phyloP scores from a whole-genome alignment of 352 stramenopile species.

The Halophytophthora polymorphica region DNA sequence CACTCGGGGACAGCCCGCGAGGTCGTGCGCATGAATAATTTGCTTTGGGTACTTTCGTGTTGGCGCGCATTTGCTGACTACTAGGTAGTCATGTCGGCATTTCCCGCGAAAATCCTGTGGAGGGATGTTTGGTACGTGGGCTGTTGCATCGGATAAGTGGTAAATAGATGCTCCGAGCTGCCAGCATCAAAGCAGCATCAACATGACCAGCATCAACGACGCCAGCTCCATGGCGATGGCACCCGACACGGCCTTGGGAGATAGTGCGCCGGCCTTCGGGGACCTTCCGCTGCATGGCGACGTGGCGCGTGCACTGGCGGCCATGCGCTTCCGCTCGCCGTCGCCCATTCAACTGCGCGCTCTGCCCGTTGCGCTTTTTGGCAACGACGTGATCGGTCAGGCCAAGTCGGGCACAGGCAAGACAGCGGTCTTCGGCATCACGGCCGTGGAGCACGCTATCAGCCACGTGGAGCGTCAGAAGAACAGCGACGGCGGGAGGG shows the following conservation, averaged over 20 bases:
- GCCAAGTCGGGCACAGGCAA: slow-evolving; percentile 85
- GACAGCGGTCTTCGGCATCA: slow-evolving; percentile 71
- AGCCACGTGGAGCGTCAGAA: slow-evolving; percentile 16
- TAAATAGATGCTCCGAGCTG: no score
- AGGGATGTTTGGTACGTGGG: no score
- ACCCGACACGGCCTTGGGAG: slow-evolving; percentile 13
- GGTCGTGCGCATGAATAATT: slow-evolving; percentile 11
- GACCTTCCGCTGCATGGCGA: slow-evolving; percentile 60
- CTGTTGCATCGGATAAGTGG: no score
- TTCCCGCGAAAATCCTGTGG: no score
- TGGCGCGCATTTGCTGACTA: no score
- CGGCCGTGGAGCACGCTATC: slow-evolving; percentile 65
- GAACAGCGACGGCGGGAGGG: background rate
- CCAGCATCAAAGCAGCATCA: no score
- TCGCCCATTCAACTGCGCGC: slow-evolving; percentile 73
- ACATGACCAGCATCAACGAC: no score
- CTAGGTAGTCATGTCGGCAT: no score
- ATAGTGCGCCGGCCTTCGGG: slow-evolving; percentile 38
- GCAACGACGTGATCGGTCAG: slow-evolving; percentile 77
- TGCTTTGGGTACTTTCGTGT: no score
- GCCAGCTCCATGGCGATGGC: slow-evolving; percentile 3
- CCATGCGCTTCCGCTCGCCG: slow-evolving; percentile 52
- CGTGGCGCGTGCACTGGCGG: slow-evolving; percentile 40
- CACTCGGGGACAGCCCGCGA: slow-evolving; percentile 21
- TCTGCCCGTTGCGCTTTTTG: slow-evolving; percentile 71